These are phyloP conservation scores for Excoecaria agallocha DNA, from an alignment of 345 rosid genomes.

Conservation along the genomic window DNA sequence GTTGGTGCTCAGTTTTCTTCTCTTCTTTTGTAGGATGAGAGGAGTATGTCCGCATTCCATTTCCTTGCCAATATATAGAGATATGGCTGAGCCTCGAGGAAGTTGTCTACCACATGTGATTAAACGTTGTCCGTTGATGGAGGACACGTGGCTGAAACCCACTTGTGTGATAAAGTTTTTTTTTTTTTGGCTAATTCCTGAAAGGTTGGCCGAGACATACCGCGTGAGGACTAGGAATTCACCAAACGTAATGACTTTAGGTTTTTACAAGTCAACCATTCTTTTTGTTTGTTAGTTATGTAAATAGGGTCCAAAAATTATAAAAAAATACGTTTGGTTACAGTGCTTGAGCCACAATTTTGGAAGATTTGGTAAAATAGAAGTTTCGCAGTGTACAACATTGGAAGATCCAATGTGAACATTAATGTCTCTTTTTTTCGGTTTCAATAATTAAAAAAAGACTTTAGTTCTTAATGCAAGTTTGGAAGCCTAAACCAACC, in stretches of 20 bases:
- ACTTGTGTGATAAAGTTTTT: slow-evolving; percentile 6
- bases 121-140: slow-evolving; percentile 17
- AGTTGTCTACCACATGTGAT: not conserved
- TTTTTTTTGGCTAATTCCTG: not conserved
- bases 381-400: not conserved
- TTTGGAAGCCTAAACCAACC: slow-evolving; percentile 1
- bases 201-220: slow-evolving; percentile 17
- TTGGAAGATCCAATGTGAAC: not conserved
- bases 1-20: not conserved
- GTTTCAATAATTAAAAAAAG: not conserved
- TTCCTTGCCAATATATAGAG: slow-evolving; percentile 17
- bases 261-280: not conserved
- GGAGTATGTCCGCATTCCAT: not conserved
- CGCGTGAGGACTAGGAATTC: slow-evolving; percentile 22
- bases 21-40: not conserved
- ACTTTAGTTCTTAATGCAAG: not conserved
- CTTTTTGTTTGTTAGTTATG: not conserved
- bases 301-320: too few species aligned
- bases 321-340: too few species aligned
- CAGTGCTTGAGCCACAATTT: not conserved
- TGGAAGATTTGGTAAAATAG: slow-evolving; percentile 5
- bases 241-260: slow-evolving; percentile 24
- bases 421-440: not conserved
- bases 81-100: not conserved
- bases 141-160: slow-evolving; percentile 9